phyloP scores from a whole-genome alignment of 768 basidiomycete genomes.

The Boletus rubroflammeus region DNA sequence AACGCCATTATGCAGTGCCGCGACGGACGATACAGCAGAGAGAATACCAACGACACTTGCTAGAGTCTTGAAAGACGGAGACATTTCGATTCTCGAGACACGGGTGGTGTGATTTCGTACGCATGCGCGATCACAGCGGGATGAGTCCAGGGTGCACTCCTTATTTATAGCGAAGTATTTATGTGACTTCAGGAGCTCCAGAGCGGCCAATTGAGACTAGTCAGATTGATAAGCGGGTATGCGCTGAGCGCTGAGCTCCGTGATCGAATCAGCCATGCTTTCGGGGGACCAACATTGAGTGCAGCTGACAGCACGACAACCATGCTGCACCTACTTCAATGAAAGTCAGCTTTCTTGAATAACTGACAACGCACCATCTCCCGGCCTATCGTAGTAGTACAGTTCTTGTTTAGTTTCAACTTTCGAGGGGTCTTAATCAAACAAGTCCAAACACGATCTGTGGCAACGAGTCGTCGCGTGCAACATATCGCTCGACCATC shows the following conservation, averaged over 20 bases:
- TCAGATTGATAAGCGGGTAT: neutral
- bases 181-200: neutral
- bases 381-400: too few relatives aligned
- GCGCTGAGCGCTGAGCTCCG: neutral
- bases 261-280: neutral
- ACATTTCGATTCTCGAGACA: slow-evolving; percentile 7
- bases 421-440: too few relatives aligned
- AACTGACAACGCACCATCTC: too few relatives aligned
- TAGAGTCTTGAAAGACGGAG: slow-evolving; percentile 4
- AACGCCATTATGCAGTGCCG: slow-evolving; percentile 28
- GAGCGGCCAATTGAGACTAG: neutral
- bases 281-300: neutral
- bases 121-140: neutral
- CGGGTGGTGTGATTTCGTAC: neutral
- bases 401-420: too few relatives aligned
- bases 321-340: neutral
- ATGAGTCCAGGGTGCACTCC: neutral
- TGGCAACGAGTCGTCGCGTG: slow-evolving; percentile 12
- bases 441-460: slow-evolving; percentile 22
- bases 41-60: slow-evolving; percentile 10
- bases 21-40: slow-evolving; percentile 6
- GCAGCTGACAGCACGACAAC: neutral
- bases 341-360: too few relatives aligned
- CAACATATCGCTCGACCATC: slow-evolving; percentile 25
- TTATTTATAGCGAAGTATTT: neutral